Conservation (phyloP, 225 moss, liverwort and hornwort species). For the Marchantia polymorpha region DNA sequence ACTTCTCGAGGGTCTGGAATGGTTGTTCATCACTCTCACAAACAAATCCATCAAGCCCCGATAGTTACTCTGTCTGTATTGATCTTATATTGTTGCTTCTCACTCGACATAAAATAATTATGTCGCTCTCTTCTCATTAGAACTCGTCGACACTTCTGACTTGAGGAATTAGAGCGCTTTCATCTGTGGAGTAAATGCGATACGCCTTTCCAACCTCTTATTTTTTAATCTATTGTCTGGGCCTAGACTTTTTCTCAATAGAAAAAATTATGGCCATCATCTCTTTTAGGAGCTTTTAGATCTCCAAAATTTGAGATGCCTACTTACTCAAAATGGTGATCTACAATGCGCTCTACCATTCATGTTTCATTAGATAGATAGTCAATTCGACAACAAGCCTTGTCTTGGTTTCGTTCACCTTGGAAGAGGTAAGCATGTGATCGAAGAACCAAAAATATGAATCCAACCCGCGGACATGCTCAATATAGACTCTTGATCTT, state of each 20-base stretch:
- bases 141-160: slow-evolving; percentile 52
- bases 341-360: slow-evolving; percentile 21
- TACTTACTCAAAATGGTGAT: slow-evolving; percentile 50
- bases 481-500: slow-evolving; percentile 34
- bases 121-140: slow-evolving; percentile 52
- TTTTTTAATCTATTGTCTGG: background rate
- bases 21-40: slow-evolving; percentile 8
- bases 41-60: background rate
- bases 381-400: slow-evolving; percentile 48
- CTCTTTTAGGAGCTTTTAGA: slow-evolving; percentile 23
- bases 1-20: slow-evolving; percentile 2
- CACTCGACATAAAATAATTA: slow-evolving; percentile 48
- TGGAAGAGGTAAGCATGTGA: slow-evolving; percentile 30
- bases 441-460: slow-evolving; percentile 41
- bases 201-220: background rate
- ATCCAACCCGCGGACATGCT: slow-evolving; percentile 33
- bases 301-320: slow-evolving; percentile 32
- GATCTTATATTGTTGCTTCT: slow-evolving; percentile 38
- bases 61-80: slow-evolving; percentile 28
- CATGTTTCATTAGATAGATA: slow-evolving; percentile 51
- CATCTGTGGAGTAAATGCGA: background rate
- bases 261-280: background rate
- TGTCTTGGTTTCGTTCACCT: slow-evolving; percentile 38
- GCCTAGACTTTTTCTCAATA: background rate
- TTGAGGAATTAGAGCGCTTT: slow-evolving; percentile 19